phyloP scores from a whole-genome alignment of 495 filamentous ascomycete species.

The Xylaria bambusicola region DNA sequence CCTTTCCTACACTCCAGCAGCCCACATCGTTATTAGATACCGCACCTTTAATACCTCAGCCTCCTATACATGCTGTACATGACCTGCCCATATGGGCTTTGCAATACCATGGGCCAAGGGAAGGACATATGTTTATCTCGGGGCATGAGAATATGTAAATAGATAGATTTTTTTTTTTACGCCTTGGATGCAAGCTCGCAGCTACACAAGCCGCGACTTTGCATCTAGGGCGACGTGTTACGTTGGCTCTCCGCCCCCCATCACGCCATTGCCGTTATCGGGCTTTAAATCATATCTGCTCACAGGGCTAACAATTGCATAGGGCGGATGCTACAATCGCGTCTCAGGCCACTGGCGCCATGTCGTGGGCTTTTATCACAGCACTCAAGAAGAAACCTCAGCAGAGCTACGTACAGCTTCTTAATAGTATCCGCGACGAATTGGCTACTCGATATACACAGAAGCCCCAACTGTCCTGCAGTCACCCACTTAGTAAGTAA shows the following conservation, averaged over 20 bases:
- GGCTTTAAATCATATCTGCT: not conserved
- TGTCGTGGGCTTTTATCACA: conserved; percentile 96
- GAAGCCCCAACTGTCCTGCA: conserved; percentile 95
- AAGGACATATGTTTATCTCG: not conserved
- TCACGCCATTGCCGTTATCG: conserved; percentile 8
- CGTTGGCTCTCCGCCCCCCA: no score
- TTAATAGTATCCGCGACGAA: conserved; percentile 95
- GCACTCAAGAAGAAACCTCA: conserved; percentile 96
- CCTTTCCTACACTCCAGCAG: conserved; percentile 35
- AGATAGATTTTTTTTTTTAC: conserved; percentile 28
- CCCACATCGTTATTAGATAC: conserved; percentile 19
- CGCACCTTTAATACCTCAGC: conserved; percentile 10
- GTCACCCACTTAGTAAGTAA: conserved; percentile 85
- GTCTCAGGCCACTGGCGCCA: conserved; percentile 91
- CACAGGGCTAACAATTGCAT: no score
- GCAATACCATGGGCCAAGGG: not conserved
- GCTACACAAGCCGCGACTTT: conserved; percentile 40
- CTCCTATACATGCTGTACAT: conserved; percentile 11
- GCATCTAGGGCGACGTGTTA: conserved; percentile 57
- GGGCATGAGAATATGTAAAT: conserved; percentile 23
- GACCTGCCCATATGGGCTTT: not conserved
- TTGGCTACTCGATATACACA: conserved; percentile 86
- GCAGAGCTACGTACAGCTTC: conserved; percentile 93
- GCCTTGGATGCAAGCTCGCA: conserved; percentile 43
- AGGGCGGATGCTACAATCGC: conserved; percentile 67